phyloP scores from a whole-genome alignment of 2,329 filamentous ascomycete genomes.

The Penicillium sp. region DNA sequence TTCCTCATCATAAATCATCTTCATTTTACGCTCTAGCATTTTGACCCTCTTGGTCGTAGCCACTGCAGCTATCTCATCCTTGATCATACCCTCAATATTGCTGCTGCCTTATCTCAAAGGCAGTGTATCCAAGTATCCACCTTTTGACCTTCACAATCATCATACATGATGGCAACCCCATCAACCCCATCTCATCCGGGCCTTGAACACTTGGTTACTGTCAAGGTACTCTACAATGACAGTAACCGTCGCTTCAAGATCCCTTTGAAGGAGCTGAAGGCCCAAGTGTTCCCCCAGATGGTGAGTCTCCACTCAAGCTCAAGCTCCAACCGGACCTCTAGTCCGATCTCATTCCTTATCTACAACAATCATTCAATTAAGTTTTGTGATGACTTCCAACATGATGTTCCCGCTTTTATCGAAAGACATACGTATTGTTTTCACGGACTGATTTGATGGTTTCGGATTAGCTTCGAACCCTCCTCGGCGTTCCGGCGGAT shows the following conservation, averaged over 20 bases:
- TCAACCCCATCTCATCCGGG: slow-evolving; percentile 46
- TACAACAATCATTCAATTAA: slow-evolving; percentile 9
- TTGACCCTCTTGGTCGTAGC: slow-evolving; percentile 7
- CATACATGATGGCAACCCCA: slow-evolving; percentile 36
- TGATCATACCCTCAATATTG: slow-evolving; percentile 3
- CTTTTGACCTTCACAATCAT: neutral
- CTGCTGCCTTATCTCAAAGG: slow-evolving; percentile 14
- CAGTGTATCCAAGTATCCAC: slow-evolving; percentile 16
- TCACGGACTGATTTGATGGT: slow-evolving; percentile 13
- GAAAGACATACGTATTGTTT: neutral
- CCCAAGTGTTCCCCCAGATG: slow-evolving; percentile 73
- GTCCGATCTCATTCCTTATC: slow-evolving; percentile 22
- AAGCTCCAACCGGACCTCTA: slow-evolving; percentile 27
- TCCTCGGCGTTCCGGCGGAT: slow-evolving; percentile 64
- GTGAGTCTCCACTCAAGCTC: slow-evolving; percentile 58
- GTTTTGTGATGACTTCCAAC: neutral
- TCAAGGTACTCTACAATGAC: slow-evolving; percentile 81
- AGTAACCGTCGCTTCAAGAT: slow-evolving; percentile 82
- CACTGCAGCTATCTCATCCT: slow-evolving; percentile 13
- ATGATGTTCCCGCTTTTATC: neutral
- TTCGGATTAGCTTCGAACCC: slow-evolving; percentile 62
- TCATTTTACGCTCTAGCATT: slow-evolving; percentile 12
- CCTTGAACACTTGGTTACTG: slow-evolving; percentile 72
- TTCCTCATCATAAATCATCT: slow-evolving; percentile 13
- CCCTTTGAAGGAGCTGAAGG: slow-evolving; percentile 77